Percentiles rank a stretch among this genome's conserved stretches.
Evolutionary conservation across 495 filamentous ascomycete species (phyloP).

Genomic region (Talaromyces adpressus): DNA sequence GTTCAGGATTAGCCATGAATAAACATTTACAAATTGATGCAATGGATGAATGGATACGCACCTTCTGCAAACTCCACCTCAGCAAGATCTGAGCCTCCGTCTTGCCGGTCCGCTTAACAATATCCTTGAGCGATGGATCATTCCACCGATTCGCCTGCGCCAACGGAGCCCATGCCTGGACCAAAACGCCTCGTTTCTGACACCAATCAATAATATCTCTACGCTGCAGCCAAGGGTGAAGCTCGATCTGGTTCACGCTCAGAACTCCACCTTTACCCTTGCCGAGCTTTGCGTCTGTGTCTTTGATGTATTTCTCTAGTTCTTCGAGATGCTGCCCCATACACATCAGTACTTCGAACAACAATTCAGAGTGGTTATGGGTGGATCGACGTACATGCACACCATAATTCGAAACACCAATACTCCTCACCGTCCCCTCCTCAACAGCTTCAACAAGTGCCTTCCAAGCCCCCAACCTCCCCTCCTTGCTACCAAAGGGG

Average conservation of each 20-base stretch:
- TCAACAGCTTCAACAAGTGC: constrained; percentile 50
- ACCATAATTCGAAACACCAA: constrained; percentile 52
- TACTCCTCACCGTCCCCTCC: constrained; percentile 42
- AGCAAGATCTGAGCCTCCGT: constrained; percentile 72
- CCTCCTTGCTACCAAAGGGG: constrained; percentile 46
- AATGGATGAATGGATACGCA: constrained; percentile 10
- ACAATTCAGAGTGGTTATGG: neutral
- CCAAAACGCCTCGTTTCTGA: constrained; percentile 54
- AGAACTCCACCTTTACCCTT: constrained; percentile 54
- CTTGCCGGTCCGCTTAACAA: constrained; percentile 66
- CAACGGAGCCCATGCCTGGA: constrained; percentile 78
- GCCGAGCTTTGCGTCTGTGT: constrained; percentile 46
- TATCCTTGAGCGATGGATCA: constrained; percentile 50
- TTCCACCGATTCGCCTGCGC: constrained; percentile 60
- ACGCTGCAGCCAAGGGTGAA: constrained; percentile 83
- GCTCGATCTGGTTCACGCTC: constrained; percentile 79
- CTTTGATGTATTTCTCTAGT: constrained; percentile 66
- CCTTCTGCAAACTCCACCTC: constrained; percentile 82
- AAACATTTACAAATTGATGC: too few relatives aligned
- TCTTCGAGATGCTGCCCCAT: constrained; percentile 41
- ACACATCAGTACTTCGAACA: neutral
- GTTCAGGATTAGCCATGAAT: too few relatives aligned
- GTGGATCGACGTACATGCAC: constrained; percentile 20
- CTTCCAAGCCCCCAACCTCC: constrained; percentile 43
- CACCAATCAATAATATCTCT: constrained; percentile 74